Evolutionary conservation across 2,329 filamentous ascomycete species (phyloP), one percentile per base, ranked within the genome.

Genomic region (Monosporascus sp.): DNA sequence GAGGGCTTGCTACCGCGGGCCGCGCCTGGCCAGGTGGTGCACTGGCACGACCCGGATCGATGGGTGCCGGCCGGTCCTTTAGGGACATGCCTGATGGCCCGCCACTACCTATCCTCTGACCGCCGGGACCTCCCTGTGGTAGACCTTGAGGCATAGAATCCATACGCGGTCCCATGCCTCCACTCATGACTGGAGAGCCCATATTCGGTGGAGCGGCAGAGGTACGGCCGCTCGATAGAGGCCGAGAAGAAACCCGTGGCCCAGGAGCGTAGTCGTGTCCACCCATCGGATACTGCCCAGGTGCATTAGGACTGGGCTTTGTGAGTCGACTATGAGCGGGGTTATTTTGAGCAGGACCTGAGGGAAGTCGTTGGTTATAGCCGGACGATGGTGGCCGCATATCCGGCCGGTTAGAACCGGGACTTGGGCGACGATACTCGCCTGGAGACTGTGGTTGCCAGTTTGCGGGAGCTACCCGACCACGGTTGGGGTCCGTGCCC

Each of bases 381-480:
- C 56, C 57, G 31, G 65, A 55, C 1, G 62, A 45, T 27, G 59
- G 50, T 17, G 61, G 54, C 31, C 67, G 62, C 44, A 55, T 54
- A 50, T 62, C 58, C 64, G 64, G 61, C 22, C 49, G 52, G 37
- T 59, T 53, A 49, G 55, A 70, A 60, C 65, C 74, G 58, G 70
- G 74, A 57, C 67, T 76, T 24, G 61, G 54, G 41, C 65, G 65
- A 37, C 72, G 67, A 55, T 77, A 76, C 1, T 68, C 73, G 3
- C 63, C 58, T 1, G 71, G 70, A 17, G 66, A 61, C 57, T 76
- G 75, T 18, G 70, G 68, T 31, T 75, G 73, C 70, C 73, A 79
- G 18, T 75, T 74, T 17, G 70, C 68, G 9, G 75, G 77, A 11
- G 67, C 62, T 17, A 73, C 65, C 47, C 77, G 75, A 38, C 70